Percentiles rank a stretch among this genome's conserved stretches.
Evolutionary conservation across 2,329 filamentous ascomycete species (phyloP).

Genomic region (Ophiostoma perfectum): DNA sequence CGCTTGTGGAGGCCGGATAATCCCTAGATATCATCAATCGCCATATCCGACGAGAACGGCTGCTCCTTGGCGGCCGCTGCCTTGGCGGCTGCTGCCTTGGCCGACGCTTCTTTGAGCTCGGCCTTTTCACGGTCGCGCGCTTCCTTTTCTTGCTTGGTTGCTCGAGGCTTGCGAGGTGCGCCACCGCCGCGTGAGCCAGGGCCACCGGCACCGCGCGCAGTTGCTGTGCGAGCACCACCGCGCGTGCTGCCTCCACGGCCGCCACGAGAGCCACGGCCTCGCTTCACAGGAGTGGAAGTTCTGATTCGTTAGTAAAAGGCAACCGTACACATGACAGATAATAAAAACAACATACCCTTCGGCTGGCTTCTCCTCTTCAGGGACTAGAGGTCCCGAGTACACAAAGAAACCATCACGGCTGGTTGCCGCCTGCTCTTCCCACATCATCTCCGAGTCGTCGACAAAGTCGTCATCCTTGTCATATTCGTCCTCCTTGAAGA

Average conservation of each 20-base stretch:
- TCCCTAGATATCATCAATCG: constrained; percentile 21
- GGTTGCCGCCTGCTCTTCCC: constrained; percentile 92
- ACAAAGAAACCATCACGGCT: constrained; percentile 97
- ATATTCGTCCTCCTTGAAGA: constrained; percentile 76
- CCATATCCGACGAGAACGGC: constrained; percentile 21
- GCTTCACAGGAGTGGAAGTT: constrained; percentile 67
- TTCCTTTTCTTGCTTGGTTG: constrained; percentile 79
- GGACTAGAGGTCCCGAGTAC: constrained; percentile 85
- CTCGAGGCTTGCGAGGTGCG: constrained; percentile 67
- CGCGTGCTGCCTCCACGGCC: constrained; percentile 43
- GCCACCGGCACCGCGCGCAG: constrained; percentile 32
- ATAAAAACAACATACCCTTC: constrained; percentile 42
- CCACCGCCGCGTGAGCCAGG: constrained; percentile 68
- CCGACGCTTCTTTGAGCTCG: constrained; percentile 43
- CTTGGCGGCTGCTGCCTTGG: constrained; percentile 18
- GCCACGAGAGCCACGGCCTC: constrained; percentile 50
- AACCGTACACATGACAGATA: constrained; percentile 5
- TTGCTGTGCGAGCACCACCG: constrained; percentile 40
- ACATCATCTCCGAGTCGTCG: constrained; percentile 89
- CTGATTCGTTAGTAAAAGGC: constrained; percentile 38
- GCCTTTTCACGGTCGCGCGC: constrained; percentile 71
- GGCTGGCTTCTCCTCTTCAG: constrained; percentile 72
- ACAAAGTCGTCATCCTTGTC: constrained; percentile 79
- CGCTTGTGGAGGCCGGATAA: not conserved
- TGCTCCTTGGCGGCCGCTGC: constrained; percentile 15